Base-by-base conservation (phyloP, 2,329 filamentous ascomycete species). In the Leptographium wingfieldii region DNA sequence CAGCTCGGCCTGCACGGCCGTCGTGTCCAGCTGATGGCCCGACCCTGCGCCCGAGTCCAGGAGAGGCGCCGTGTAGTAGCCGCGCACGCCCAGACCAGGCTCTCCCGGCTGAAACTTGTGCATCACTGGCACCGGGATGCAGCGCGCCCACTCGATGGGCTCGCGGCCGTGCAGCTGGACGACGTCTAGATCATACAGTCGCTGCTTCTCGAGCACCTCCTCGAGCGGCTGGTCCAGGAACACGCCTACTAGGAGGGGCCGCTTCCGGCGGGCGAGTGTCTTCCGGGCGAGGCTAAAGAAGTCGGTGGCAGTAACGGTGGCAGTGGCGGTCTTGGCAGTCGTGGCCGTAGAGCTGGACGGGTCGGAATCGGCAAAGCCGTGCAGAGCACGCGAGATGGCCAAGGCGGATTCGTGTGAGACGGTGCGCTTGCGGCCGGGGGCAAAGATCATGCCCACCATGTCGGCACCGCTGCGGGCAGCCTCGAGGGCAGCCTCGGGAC, bases 121-220 rank as follows among this genome's bases (percentile, higher is more conserved):
- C 64, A 99, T 85, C 5, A 99, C 92, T 0, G 94, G 94, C 0
- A 96, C 91, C 1, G 94, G 92, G 56, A 99, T 90, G n/a, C 88
- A 74, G 54, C 75, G 81, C 1, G 92, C 86, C 92, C 92, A 99
- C 70, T 99, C 94, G 4, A 96, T 68, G 2, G 94, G 92, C 70
- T 99, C 95, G 55, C 86, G 81, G 10, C 94, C 95, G 69, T 99
- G 94, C 2, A 99, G 81, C 70, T 99, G 94, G 7, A 99, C 89
- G 58, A 96, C 76, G 69, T 99, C 94, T 52, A 99, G 81, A 54
- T 80, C 78, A 65, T 96, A 84, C 14, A 84, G 77, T 64, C 82
- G 82, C 67, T 95, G 88, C 70, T 92, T 84, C 63, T 85, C 81
- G 57, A 97, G 77, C 7, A 99, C 79, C 66, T 96, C 90, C 43